A percentile compares a stretch with the other conserved stretches of the same genome.
Evolutionary conservation across 2,329 filamentous ascomycete genomes (phyloP).

Genomic region (Trichoderma atrobrunneum): DNA sequence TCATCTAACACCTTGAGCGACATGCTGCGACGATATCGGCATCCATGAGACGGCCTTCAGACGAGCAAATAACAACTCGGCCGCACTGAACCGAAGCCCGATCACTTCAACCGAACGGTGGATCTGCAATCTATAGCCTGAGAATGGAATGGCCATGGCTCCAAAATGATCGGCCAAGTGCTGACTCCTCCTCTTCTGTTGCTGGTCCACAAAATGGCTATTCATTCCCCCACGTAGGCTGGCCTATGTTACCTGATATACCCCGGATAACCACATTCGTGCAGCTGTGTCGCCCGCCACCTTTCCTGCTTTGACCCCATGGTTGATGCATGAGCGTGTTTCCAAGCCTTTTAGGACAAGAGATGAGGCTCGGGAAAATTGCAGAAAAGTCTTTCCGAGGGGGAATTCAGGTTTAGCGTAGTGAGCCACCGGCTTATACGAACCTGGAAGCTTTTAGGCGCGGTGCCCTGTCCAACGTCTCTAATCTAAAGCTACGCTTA

Average conservation of each 20-base stretch:
- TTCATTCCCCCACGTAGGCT: constrained; percentile 14
- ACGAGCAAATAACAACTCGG: not conserved
- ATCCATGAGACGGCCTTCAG: not conserved
- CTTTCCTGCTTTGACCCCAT: not conserved
- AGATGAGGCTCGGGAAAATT: not conserved
- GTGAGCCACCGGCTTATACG: not conserved
- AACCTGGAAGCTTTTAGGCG: constrained; percentile 13
- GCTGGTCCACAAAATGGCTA: not conserved
- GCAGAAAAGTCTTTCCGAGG: not conserved
- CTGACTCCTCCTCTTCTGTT: not conserved
- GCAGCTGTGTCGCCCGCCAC: not conserved
- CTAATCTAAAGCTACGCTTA: not conserved
- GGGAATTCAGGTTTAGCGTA: not conserved
- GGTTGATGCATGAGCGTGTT: not conserved
- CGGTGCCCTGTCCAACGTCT: not conserved
- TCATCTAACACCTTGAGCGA: not conserved
- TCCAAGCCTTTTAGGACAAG: not conserved
- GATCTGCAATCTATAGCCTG: not conserved
- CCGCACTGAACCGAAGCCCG: not conserved
- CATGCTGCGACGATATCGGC: not conserved
- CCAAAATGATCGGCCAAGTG: not conserved
- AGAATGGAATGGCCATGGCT: not conserved
- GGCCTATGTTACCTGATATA: not conserved
- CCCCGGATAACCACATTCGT: not conserved
- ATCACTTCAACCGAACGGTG: not conserved